Evolutionary conservation across 148 eudicot genomes (phyloP).

Genomic region (Chenopodium suecicum): DNA sequence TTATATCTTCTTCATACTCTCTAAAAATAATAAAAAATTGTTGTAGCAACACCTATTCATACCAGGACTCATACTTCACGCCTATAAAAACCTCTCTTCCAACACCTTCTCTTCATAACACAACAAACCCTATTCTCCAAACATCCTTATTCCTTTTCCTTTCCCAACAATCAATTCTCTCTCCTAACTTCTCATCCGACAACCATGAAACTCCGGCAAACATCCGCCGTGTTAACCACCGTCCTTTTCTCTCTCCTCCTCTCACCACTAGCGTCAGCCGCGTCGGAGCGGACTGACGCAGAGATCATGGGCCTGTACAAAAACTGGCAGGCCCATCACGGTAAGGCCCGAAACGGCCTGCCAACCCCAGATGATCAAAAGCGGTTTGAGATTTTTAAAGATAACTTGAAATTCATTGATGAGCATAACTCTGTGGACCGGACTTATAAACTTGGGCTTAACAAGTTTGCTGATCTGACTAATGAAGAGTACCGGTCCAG

Average conservation of each 20-base stretch:
- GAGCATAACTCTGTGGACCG: conserved; percentile 56
- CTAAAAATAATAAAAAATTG: neutral
- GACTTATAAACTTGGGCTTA: conserved; percentile 64
- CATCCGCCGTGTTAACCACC: conserved; percentile 4
- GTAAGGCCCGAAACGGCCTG: conserved; percentile 62
- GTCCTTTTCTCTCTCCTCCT: conserved; percentile 29
- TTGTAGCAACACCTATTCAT: neutral
- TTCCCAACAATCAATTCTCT: neutral
- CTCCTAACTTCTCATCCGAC: too few species aligned
- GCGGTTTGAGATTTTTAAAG: conserved; percentile 65
- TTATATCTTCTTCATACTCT: neutral
- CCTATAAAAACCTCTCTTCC: conserved; percentile 33
- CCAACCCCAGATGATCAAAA: conserved; percentile 36
- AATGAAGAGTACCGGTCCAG: conserved; percentile 68
- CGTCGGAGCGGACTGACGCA: conserved; percentile 37
- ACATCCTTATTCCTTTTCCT: conserved; percentile 8
- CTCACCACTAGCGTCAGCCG: conserved; percentile 17
- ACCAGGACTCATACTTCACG: neutral
- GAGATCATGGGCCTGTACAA: conserved; percentile 56
- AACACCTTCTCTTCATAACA: neutral
- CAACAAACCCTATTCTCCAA: neutral
- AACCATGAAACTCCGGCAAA: neutral
- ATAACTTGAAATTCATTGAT: conserved; percentile 70
- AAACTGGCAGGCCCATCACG: conserved; percentile 62
- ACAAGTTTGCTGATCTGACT: conserved; percentile 78